Evolutionary conservation across 2,329 filamentous ascomycete genomes (phyloP).

Genomic region (Xylariaceae sp.): DNA sequence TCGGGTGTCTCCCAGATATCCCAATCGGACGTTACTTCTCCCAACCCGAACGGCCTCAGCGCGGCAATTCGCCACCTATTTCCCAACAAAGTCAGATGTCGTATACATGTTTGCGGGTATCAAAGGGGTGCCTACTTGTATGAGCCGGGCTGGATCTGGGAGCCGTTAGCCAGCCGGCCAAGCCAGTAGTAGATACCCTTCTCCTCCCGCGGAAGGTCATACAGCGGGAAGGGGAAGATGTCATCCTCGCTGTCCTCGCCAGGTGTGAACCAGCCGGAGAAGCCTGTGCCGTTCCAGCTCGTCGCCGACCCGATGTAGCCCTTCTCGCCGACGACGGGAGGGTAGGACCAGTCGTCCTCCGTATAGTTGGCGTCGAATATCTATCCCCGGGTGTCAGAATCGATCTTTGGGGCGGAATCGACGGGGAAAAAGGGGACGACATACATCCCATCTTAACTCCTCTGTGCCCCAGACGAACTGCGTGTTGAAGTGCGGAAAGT

Average conservation of each 20-base stretch:
- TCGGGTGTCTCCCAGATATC: conserved; percentile 29
- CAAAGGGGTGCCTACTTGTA: conserved; percentile 26
- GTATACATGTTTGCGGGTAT: not conserved
- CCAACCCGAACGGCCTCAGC: conserved; percentile 33
- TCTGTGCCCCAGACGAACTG: conserved; percentile 17
- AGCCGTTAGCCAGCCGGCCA: conserved; percentile 33
- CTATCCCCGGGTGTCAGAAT: conserved; percentile 2
- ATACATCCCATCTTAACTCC: conserved; percentile 22
- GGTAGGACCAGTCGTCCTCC: conserved; percentile 34
- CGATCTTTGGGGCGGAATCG: not conserved
- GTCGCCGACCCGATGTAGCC: conserved; percentile 37
- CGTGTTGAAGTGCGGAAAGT: conserved; percentile 19
- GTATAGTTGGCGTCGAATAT: conserved; percentile 32
- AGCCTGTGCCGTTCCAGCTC: conserved; percentile 27
- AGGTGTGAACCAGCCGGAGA: conserved; percentile 28
- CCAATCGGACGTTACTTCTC: conserved; percentile 33
- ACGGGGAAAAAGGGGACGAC: conserved; percentile 1
- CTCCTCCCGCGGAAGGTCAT: conserved; percentile 25
- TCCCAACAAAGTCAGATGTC: not conserved
- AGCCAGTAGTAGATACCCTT: conserved; percentile 32
- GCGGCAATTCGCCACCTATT: conserved; percentile 33
- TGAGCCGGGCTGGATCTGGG: conserved; percentile 31
- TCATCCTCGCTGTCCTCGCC: conserved; percentile 29
- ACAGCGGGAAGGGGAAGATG: conserved; percentile 30
- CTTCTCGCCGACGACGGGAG: conserved; percentile 28